Conservation (phyloP, 2,329 filamentous ascomycete genomes). For the Colletotrichum euphorbiae region DNA sequence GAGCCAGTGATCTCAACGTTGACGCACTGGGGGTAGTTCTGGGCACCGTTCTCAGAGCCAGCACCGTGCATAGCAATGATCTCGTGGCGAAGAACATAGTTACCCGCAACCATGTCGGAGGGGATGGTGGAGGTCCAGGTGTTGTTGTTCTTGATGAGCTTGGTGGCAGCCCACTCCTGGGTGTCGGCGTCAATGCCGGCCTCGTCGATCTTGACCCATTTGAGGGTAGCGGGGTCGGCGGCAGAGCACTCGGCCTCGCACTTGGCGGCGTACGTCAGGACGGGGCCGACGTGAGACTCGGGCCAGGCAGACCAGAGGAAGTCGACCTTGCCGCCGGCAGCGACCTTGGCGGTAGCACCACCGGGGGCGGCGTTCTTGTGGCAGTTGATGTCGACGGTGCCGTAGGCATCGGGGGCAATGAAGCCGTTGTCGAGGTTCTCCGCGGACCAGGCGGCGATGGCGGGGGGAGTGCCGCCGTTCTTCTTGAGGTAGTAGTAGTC, state of each 20-base stretch:
- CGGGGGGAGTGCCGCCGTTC: constrained; percentile 38
- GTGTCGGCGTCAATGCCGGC: constrained; percentile 61
- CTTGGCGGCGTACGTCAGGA: constrained; percentile 73
- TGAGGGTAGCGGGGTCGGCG: constrained; percentile 63
- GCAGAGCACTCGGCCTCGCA: constrained; percentile 67
- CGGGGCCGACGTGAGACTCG: constrained; percentile 60
- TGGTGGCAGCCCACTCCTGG: constrained; percentile 50
- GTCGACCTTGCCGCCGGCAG: constrained; percentile 54
- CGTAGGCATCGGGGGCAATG: constrained; percentile 56
- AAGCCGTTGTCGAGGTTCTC: constrained; percentile 62
- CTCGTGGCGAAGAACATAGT: constrained; percentile 64
- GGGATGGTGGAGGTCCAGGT: constrained; percentile 51
- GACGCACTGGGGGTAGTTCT: constrained; percentile 64
- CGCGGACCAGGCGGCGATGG: constrained; percentile 53
- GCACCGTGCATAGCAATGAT: constrained; percentile 63
- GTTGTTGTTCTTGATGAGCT: constrained; percentile 56
- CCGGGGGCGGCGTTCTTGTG: constrained; percentile 55
- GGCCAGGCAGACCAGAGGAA: constrained; percentile 58
- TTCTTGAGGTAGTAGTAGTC: constrained; percentile 42
- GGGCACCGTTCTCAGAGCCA: constrained; percentile 57
- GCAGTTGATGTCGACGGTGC: constrained; percentile 58
- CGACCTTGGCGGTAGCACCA: constrained; percentile 50
- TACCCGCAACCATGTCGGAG: constrained; percentile 47
- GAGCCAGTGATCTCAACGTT: constrained; percentile 59
- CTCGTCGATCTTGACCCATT: constrained; percentile 74